These are phyloP conservation scores for Saraca asoca DNA, from an alignment of 331 rosid genomes.

Conservation along the genomic window DNA sequence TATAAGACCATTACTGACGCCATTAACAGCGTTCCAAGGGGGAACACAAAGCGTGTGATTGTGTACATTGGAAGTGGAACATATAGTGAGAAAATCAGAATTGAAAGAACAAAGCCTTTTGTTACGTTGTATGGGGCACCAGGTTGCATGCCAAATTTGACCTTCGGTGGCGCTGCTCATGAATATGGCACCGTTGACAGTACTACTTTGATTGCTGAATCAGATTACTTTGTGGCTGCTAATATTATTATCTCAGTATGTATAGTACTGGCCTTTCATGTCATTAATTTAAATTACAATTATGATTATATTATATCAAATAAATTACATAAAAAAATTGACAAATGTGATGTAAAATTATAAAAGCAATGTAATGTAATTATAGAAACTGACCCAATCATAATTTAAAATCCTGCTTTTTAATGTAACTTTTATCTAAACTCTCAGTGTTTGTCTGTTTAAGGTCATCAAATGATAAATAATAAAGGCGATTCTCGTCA, in stretches of 20 bases:
- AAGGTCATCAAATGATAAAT: too few species aligned
- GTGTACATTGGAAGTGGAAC: conserved; percentile 54
- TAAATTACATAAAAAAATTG: too few species aligned
- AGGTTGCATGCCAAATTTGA: conserved; percentile 38
- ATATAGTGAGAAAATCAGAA: conserved; percentile 57
- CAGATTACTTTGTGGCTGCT: conserved; percentile 55
- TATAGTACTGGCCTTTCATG: background rate
- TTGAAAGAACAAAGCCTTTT: conserved; percentile 46
- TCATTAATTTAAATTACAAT: background rate
- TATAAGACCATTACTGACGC: conserved; percentile 57
- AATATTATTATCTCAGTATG: conserved; percentile 56
- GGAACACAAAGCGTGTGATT: conserved; percentile 53
- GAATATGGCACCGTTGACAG: conserved; percentile 63
- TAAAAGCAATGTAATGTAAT: too few species aligned
- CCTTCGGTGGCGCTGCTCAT: conserved; percentile 39
- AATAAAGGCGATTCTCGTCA: too few species aligned
- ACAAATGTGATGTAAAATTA: too few species aligned
- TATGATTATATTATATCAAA: too few species aligned
- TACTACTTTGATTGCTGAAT: conserved; percentile 48
- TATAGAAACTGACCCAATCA: too few species aligned
- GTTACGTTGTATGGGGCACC: conserved; percentile 48
- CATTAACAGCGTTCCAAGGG: conserved; percentile 49
- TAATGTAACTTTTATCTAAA: too few species aligned
- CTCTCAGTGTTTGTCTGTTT: too few species aligned
- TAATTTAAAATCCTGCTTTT: too few species aligned